phyloP scores from a whole-genome alignment of 2,329 filamentous ascomycete species.

The Lachnellula suecica region DNA sequence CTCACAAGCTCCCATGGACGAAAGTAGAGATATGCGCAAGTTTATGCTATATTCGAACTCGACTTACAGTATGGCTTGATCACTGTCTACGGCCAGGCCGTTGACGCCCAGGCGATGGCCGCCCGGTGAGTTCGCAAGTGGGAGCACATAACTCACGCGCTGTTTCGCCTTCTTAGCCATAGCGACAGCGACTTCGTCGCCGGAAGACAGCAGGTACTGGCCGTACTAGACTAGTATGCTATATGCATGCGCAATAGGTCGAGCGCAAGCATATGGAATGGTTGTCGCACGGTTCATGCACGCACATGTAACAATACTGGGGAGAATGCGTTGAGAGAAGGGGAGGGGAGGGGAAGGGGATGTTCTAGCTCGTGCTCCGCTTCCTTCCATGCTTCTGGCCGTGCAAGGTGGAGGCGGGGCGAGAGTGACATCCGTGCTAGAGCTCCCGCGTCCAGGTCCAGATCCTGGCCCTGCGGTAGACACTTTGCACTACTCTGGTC shows the following conservation, averaged over 20 bases:
- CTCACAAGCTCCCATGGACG: neutral
- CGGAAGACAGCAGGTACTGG: conserved; percentile 2
- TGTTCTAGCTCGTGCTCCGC: too few species aligned
- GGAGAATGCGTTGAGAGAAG: neutral
- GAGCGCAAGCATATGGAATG: neutral
- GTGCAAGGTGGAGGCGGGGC: neutral
- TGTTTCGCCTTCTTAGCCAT: conserved; percentile 63
- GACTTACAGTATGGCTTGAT: conserved; percentile 78
- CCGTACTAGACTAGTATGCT: too few species aligned
- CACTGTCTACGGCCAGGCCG: conserved; percentile 82
- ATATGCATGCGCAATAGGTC: conserved; percentile 3
- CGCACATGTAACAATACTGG: neutral
- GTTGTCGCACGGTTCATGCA: neutral
- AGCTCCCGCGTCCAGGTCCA: too few species aligned
- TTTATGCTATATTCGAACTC: conserved; percentile 5
- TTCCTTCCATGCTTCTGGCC: neutral
- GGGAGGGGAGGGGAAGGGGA: too few species aligned
- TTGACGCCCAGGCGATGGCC: conserved; percentile 95
- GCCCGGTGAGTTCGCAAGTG: conserved; percentile 70
- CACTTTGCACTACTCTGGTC: too few species aligned
- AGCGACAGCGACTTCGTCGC: conserved; percentile 3
- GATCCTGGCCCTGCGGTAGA: too few species aligned
- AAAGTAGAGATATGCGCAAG: neutral
- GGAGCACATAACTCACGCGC: conserved; percentile 72
- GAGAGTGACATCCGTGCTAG: too few species aligned